Evolutionary conservation across 2,329 filamentous ascomycete genomes (phyloP), one percentile per base, ranked within the genome.

Genomic region (Tetracladium maxilliforme): DNA sequence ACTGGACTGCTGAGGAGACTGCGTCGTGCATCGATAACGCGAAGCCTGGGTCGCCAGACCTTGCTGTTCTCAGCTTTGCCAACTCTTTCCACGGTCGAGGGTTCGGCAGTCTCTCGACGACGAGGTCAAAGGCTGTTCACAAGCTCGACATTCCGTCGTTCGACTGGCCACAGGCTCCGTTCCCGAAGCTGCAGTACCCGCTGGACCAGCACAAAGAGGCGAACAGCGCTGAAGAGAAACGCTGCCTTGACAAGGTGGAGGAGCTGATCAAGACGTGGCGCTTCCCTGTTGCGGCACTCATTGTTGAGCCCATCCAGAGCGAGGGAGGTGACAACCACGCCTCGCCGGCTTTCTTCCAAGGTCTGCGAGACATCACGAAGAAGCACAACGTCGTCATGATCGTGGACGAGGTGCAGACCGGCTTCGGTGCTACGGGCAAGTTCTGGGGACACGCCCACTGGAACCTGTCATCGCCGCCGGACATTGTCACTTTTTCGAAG

Each of bases 381-480:
- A 72, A 70, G 43, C 64, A 77, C 51, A 59, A 71, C 31, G 64
- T 81, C 18, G 64, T 81, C 34, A 56, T 87, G 48, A 87, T 87
- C 40, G 79, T 83, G 28, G 80, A 87, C 43, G 80, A 86, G 52
- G 80, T 87, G 17, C 80, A 87, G 52, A 87, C 80, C 11, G 79
- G 78, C 44, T 71, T 86, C 25, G 80, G 80, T 41, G 79, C 80
- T n/a, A 87, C 80, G 1, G 80, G 80, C 30, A 81, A 79, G 43
- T 84, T 86, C 65, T 87, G 80, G 80, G 80, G 77, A 10, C 80
- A 87, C 49, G 78, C 84, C 38, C 79, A 86, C 64, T 87, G 80
- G 80, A 65, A 75, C 43, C 59, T 86, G 21, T 41, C 56, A 20
- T 56, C 68, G 8, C 75, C 79, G 13, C 80, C 80, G 3, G 80